Evolutionary conservation across 2,329 filamentous ascomycete species (phyloP), one percentile per base, ranked within the genome.

Genomic region (Diplodia mutila): DNA sequence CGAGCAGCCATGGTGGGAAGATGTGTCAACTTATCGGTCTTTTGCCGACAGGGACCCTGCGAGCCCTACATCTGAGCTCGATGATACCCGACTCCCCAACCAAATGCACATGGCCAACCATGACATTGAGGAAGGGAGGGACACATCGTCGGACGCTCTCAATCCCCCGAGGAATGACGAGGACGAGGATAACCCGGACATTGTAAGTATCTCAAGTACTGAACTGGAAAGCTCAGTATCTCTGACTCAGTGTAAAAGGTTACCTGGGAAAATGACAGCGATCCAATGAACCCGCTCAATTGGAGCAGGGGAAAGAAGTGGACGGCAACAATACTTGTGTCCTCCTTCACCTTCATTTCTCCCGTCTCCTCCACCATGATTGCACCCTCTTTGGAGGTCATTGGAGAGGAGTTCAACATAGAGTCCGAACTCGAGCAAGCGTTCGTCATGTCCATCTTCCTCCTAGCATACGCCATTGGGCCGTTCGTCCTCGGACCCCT

Each of bases 401-500:
- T 72, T 9, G 67, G 25, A 4, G 67, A 68, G 5, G 68, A 72
- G 11, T 66, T 72, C 6, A 29, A 64, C n/a, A 78, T 79, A 23
- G 69, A 70, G 1, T 69, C 71, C 34, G 72, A 72, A 3, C 72
- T 77, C 65, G 73, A 74, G 67, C 67, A 64, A 9, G 72, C 75
- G 21, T 69, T 80, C 5, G 72, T 76, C 27, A 68, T 70, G 37
- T 69, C 67, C 9, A 69, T 69, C n/a, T 70, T 70, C 51, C 52
- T 70, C 3, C 51, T 70, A 8, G 69, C 61, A 14, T 69, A 55
- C n/a, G 69, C 69, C 14, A 42, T 70, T 34, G 69, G 69, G 2
- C 68, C 68, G 3, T 54, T 69, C 12, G 27, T 69, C 16, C 21
- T 68, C 8, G 37, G 85, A 82, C 0, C 86, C 84, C 0, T 86